These are phyloP conservation scores for Piloderma croceum DNA, from an alignment of 768 basidiomycete species.

Conservation along the genomic window DNA sequence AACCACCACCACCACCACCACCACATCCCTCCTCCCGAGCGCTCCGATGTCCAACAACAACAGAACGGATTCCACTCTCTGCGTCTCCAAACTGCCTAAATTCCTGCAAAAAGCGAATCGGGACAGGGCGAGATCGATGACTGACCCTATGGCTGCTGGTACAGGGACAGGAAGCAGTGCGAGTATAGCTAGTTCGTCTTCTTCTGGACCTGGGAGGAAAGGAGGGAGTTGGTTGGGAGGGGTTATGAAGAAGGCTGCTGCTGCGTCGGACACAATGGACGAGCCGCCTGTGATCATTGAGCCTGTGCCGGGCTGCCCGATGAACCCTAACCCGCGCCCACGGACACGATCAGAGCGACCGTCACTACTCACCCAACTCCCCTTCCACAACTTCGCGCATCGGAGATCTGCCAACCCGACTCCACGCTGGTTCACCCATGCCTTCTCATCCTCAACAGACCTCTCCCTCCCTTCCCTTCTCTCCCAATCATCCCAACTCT, in stretches of 20 bases:
- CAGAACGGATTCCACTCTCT: too few species aligned
- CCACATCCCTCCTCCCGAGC: constrained; percentile 37
- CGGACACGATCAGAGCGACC: constrained; percentile 56
- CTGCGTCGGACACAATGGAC: constrained; percentile 23
- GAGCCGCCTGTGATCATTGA: constrained; percentile 67
- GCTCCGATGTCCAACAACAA: too few species aligned
- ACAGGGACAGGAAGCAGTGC: constrained; percentile 29
- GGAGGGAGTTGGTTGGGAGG: constrained; percentile 32
- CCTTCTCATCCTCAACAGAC: constrained; percentile 71
- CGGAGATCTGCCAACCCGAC: constrained; percentile 65
- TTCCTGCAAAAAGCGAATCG: constrained; percentile 62
- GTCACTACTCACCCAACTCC: constrained; percentile 42
- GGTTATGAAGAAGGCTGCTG: constrained; percentile 27
- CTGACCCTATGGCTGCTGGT: constrained; percentile 31
- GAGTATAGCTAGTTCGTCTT: constrained; percentile 40
- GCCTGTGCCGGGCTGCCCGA: too few species aligned
- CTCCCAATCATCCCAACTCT: constrained; percentile 30
- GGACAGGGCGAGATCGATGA: constrained; percentile 54
- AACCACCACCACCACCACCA: constrained; percentile 36
- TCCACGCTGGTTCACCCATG: constrained; percentile 82
- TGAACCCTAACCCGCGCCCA: constrained; percentile 45
- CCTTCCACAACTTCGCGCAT: constrained; percentile 46
- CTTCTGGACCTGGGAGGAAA: constrained; percentile 25
- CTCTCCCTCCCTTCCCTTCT: constrained; percentile 61
- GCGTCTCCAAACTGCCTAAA: constrained; percentile 55